phyloP scores from a whole-genome alignment of 768 basidiomycete species.

The Mrakia blollopis region DNA sequence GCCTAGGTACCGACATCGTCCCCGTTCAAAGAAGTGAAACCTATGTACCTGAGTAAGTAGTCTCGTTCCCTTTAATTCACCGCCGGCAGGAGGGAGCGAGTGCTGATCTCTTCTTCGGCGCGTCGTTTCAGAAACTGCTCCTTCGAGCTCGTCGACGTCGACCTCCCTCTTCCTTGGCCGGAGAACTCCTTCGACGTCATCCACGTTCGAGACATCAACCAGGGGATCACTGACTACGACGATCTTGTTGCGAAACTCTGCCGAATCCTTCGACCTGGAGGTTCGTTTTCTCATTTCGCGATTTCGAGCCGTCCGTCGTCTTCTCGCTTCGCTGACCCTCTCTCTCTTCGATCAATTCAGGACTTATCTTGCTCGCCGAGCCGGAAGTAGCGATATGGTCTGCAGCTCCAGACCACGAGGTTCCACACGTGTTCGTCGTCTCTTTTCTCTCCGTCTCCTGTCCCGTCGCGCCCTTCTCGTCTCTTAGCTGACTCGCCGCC shows the following conservation, averaged over 20 bases:
- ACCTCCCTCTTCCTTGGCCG: slow-evolving; percentile 20
- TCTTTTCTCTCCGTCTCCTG: not conserved
- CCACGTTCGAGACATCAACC: slow-evolving; percentile 29
- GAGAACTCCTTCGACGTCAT: slow-evolving; percentile 24
- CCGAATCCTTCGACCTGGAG: slow-evolving; percentile 12
- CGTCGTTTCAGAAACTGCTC: slow-evolving; percentile 15
- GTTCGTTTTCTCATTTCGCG: not conserved
- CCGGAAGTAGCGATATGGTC: not conserved
- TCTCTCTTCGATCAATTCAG: not conserved
- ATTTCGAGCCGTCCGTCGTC: not conserved
- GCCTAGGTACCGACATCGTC: slow-evolving; percentile 11
- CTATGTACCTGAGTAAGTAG: slow-evolving; percentile 7
- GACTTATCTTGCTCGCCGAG: slow-evolving; percentile 22
- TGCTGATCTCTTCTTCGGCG: not conserved
- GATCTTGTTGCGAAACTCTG: slow-evolving; percentile 8
- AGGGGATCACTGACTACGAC: slow-evolving; percentile 9
- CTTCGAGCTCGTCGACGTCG: slow-evolving; percentile 24
- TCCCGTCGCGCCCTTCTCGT: not conserved
- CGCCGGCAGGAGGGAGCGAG: not conserved
- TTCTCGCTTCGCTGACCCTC: not conserved
- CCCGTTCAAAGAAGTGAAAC: slow-evolving; percentile 1
- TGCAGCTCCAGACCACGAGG: slow-evolving; percentile 2
- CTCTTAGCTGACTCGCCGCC: not conserved
- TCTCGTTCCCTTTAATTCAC: not conserved
- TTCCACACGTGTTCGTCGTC: slow-evolving; percentile 3